Evolutionary conservation across 2,329 filamentous ascomycete species (phyloP).

Genomic region (Penicillium sp.): DNA sequence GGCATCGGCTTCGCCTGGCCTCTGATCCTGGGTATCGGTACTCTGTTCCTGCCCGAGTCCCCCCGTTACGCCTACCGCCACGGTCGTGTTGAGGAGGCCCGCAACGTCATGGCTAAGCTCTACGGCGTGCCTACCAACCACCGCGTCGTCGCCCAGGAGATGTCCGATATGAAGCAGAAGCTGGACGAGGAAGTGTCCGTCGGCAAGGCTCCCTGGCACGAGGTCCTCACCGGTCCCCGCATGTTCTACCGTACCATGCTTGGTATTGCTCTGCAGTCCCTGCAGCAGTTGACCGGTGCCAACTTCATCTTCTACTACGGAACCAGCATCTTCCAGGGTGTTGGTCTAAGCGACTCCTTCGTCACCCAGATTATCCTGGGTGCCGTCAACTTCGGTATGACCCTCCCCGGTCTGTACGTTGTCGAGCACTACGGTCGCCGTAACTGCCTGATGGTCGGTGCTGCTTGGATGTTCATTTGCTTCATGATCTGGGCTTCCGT

Average conservation of each 20-base stretch:
- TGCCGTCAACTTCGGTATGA: conserved; percentile 70
- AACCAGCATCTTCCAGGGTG: conserved; percentile 67
- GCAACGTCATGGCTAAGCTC: conserved; percentile 57
- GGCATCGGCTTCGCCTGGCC: conserved; percentile 64
- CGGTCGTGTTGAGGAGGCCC: conserved; percentile 57
- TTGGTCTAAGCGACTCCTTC: conserved; percentile 69
- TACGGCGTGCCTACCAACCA: conserved; percentile 62
- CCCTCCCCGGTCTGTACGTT: conserved; percentile 70
- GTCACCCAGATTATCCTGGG: conserved; percentile 70
- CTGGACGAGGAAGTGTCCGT: conserved; percentile 59
- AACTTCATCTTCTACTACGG: conserved; percentile 59
- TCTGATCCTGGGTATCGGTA: conserved; percentile 58
- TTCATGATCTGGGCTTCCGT: conserved; percentile 63
- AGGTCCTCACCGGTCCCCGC: conserved; percentile 52
- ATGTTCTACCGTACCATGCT: conserved; percentile 53
- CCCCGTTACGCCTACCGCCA: conserved; percentile 63
- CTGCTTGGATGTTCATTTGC: conserved; percentile 70
- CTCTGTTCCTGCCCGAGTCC: conserved; percentile 61
- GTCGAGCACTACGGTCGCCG: conserved; percentile 73
- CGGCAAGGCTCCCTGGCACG: conserved; percentile 45
- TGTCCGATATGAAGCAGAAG: conserved; percentile 63
- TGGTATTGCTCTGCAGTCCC: conserved; percentile 50
- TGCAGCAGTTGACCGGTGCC: conserved; percentile 55
- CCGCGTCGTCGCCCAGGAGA: conserved; percentile 58
- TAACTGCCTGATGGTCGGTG: conserved; percentile 68